phyloP scores from a whole-genome alignment of 2,329 filamentous ascomycete species.

The Apiospora marii region DNA sequence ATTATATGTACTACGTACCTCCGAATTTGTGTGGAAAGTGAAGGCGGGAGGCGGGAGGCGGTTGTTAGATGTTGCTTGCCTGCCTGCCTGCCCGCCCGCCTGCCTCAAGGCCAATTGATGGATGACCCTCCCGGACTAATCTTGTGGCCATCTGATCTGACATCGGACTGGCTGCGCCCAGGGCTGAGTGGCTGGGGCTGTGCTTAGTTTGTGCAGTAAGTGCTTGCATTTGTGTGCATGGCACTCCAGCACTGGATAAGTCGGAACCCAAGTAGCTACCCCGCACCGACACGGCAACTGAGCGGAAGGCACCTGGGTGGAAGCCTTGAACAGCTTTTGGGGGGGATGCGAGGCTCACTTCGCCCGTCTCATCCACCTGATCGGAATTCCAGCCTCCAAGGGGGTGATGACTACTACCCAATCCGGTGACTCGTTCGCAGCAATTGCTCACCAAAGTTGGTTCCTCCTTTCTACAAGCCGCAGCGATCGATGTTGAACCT shows the following conservation, averaged over 20 bases:
- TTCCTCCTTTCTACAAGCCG: neutral
- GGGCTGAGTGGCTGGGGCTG: neutral
- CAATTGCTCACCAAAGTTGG: neutral
- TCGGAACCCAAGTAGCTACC: neutral
- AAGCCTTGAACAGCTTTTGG: neutral
- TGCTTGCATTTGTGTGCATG: neutral
- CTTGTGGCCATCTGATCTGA: neutral
- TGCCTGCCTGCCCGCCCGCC: too few relatives aligned
- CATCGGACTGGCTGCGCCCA: neutral
- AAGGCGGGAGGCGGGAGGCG: neutral
- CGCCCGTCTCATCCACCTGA: neutral
- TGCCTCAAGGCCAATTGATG: neutral
- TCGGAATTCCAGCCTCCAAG: neutral
- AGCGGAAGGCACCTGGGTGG: neutral
- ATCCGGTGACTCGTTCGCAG: neutral
- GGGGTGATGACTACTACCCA: neutral
- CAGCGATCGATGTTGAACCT: neutral
- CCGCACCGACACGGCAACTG: neutral
- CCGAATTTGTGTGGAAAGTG: neutral
- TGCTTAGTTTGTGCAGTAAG: neutral
- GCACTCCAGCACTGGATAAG: neutral
- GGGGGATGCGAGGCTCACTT: constrained; percentile 1
- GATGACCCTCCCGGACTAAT: neutral
- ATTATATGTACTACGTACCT: neutral
- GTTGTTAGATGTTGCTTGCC: neutral